Evolutionary conservation across 2,329 filamentous ascomycete species (phyloP).

Genomic region (Paracoccidioides lutzii): DNA sequence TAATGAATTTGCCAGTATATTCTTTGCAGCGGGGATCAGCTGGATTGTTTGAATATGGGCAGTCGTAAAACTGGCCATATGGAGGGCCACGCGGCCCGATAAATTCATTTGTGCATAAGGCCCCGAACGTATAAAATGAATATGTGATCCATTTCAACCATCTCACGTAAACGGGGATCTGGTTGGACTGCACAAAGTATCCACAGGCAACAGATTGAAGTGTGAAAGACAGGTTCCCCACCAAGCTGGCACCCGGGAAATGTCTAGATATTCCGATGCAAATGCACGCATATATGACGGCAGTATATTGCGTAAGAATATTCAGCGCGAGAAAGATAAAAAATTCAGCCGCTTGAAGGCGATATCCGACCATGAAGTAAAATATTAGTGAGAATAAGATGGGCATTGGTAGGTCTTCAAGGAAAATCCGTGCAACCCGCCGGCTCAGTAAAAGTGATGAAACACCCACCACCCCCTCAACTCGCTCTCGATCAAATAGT

Average conservation of each 20-base stretch:
- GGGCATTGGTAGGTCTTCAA: slow-evolving; percentile 61
- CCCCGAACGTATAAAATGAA: slow-evolving; percentile 52
- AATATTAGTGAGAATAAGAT: slow-evolving; percentile 57
- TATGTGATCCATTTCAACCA: slow-evolving; percentile 51
- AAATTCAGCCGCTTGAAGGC: slow-evolving; percentile 50
- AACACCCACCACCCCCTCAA: slow-evolving; percentile 58
- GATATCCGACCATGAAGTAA: slow-evolving; percentile 69
- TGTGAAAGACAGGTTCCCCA: slow-evolving; percentile 60
- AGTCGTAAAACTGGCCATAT: slow-evolving; percentile 57
- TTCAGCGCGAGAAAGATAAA: slow-evolving; percentile 59
- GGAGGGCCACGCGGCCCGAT: slow-evolving; percentile 22
- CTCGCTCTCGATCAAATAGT: slow-evolving; percentile 61
- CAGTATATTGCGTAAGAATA: slow-evolving; percentile 59
- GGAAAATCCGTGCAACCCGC: slow-evolving; percentile 52
- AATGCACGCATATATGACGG: slow-evolving; percentile 56
- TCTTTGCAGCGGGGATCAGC: slow-evolving; percentile 52
- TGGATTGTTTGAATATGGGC: slow-evolving; percentile 49
- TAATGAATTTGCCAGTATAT: slow-evolving; percentile 57
- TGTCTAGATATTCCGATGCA: slow-evolving; percentile 53
- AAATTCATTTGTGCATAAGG: slow-evolving; percentile 61
- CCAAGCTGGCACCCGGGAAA: slow-evolving; percentile 58
- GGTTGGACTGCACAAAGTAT: slow-evolving; percentile 61
- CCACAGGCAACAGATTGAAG: slow-evolving; percentile 63
- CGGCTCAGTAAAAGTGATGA: slow-evolving; percentile 58
- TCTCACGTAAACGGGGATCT: slow-evolving; percentile 63